Conservation (phyloP, 257 asterid genomes). For the Galeopsis tetrahit region DNA sequence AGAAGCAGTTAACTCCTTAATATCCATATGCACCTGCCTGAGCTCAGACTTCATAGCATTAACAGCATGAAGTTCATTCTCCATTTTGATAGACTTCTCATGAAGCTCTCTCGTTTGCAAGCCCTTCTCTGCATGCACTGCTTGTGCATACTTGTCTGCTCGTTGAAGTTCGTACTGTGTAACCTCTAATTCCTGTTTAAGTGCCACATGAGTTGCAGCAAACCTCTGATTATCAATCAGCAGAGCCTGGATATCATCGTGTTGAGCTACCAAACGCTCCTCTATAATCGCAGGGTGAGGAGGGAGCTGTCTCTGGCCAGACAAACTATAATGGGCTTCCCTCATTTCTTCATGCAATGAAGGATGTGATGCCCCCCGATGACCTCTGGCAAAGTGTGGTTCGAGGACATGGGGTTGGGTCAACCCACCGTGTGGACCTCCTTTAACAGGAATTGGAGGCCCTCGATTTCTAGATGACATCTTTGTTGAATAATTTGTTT, state of each 20-base stretch:
- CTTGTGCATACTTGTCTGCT: slow-evolving; percentile 76
- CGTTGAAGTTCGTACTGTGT: slow-evolving; percentile 79
- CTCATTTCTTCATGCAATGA: slow-evolving; percentile 71
- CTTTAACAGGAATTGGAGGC: slow-evolving; percentile 64
- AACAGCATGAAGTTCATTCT: slow-evolving; percentile 68
- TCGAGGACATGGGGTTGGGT: slow-evolving; percentile 60
- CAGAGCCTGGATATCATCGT: slow-evolving; percentile 79
- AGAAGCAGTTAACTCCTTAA: slow-evolving; percentile 76
- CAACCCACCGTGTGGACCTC: slow-evolving; percentile 60
- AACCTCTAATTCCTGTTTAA: slow-evolving; percentile 82
- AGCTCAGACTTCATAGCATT: slow-evolving; percentile 86
- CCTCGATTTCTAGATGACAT: slow-evolving; percentile 91
- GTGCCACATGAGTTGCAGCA: slow-evolving; percentile 97
- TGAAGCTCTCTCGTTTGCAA: slow-evolving; percentile 67
- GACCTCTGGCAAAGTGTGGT: slow-evolving; percentile 57
- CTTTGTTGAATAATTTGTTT: slow-evolving; percentile 7
- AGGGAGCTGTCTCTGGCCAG: slow-evolving; percentile 68
- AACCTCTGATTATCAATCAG: slow-evolving; percentile 87
- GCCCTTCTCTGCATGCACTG: slow-evolving; percentile 72
- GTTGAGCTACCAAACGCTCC: slow-evolving; percentile 80
- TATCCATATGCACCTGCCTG: slow-evolving; percentile 73
- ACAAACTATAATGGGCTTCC: slow-evolving; percentile 67
- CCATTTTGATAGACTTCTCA: slow-evolving; percentile 83
- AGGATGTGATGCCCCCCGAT: slow-evolving; percentile 57
- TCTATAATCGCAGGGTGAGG: slow-evolving; percentile 75